A percentile compares a stretch with the other conserved stretches of the same genome.
These are phyloP conservation scores for Pestalotiopsis sp. DNA, from an alignment of 2,329 filamentous ascomycete species.

Conservation along the genomic window DNA sequence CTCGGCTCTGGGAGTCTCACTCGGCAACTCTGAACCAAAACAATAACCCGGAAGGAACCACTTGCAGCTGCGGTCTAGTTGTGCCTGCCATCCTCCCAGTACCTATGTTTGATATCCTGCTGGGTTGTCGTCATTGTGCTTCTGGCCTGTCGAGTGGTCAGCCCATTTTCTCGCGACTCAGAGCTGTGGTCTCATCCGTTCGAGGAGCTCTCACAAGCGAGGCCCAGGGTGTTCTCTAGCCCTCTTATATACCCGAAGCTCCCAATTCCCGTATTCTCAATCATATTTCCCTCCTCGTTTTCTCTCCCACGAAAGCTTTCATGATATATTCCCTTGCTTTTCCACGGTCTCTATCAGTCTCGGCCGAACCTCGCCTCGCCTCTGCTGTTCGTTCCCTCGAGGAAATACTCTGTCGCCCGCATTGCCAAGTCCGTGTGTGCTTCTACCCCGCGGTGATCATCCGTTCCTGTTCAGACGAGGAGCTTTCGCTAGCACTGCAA, in stretches of 20 bases:
- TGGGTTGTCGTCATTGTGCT: slow-evolving; percentile 14
- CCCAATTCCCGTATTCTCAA: background rate
- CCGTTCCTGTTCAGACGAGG: background rate
- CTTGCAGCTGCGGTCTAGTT: background rate
- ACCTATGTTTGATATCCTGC: background rate
- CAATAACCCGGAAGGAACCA: background rate
- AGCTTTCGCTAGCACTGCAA: background rate
- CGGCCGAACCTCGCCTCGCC: background rate
- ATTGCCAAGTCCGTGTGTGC: background rate
- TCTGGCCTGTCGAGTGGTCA: slow-evolving; percentile 1
- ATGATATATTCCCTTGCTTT: background rate
- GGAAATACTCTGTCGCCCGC: background rate
- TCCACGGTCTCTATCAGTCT: background rate
- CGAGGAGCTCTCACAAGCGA: background rate
- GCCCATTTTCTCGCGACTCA: slow-evolving; percentile 1
- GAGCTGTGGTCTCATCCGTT: background rate
- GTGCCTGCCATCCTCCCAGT: background rate
- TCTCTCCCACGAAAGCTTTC: background rate
- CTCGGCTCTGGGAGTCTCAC: background rate
- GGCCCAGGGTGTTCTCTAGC: background rate
- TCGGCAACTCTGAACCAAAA: background rate
- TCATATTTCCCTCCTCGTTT: background rate
- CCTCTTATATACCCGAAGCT: slow-evolving; percentile 2
- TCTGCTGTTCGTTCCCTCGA: background rate
- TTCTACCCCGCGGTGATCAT: slow-evolving; percentile 12